These are phyloP conservation scores for Ceratobasidium sp. DNA, from an alignment of 1,284 basidiomycete genomes.

Conservation along the genomic window DNA sequence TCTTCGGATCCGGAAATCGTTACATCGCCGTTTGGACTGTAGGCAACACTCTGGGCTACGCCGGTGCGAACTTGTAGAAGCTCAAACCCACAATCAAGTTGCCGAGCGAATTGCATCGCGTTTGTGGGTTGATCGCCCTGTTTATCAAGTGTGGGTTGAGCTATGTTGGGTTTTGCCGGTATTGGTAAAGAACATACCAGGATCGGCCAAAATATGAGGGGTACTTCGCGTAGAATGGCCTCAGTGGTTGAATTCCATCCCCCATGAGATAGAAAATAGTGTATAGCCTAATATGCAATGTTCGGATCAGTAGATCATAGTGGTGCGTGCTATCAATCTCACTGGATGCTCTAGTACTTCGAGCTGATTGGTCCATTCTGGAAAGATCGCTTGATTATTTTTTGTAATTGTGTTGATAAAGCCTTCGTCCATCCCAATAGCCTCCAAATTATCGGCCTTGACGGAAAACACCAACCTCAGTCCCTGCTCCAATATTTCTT, in stretches of 20 bases:
- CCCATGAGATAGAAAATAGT: conserved; percentile 23
- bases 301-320: not conserved
- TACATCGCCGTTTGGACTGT: not conserved
- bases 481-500: not conserved
- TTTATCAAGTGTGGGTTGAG: too few relatives aligned
- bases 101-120: not conserved
- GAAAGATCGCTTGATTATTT: conserved; percentile 23
- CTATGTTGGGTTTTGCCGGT: too few relatives aligned
- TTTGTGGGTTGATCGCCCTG: conserved; percentile 24
- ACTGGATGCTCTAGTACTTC: conserved; percentile 35
- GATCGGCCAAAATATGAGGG: conserved; percentile 36
- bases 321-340: not conserved
- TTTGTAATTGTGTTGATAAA: not conserved
- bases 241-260: conserved; percentile 28
- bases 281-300: not conserved
- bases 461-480: not conserved
- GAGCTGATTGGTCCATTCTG: conserved; percentile 31
- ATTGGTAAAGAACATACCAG: not conserved
- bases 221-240: conserved; percentile 15
- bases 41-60: not conserved
- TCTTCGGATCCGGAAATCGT: conserved; percentile 2
- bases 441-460: not conserved
- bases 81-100: not conserved
- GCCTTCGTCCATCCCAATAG: not conserved
- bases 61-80: conserved; percentile 28